Base-by-base conservation (phyloP, 2,329 filamentous ascomycete species). In the Akanthomyces lecanii region DNA sequence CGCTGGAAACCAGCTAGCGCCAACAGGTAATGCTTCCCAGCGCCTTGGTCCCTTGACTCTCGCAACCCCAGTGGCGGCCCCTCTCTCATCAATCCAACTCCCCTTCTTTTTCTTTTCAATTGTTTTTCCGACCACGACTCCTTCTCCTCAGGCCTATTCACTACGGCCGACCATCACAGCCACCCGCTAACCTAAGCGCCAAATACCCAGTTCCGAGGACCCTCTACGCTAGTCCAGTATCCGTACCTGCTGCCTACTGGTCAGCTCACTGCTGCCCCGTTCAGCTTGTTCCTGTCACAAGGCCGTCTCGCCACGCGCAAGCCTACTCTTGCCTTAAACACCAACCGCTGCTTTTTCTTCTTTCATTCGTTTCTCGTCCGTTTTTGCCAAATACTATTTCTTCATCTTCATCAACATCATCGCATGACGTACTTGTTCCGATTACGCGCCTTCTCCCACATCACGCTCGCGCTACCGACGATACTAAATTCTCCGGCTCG, bases 281-380 rank as follows among this genome's bases (percentile, higher is more conserved):
- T 38, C 11, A 40, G 40, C 58, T 47, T 38, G 58, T 61, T 61
- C 58, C 58, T 61, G 58, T 62, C 60, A 62, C 60, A 62, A 62
- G 59, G 60, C 44, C 60, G 50, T n/a, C 60, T 50, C 60, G 58
- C 58, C 58, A 61, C 60, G 42, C 60, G 51, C 60, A 62, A 56
- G 60, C 52, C 52, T 62, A 44, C 52, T 62, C 60, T 62, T 62
- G 60, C 60, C 60, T 62, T 44, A 11, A 44, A 40, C 60, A 59
- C 44, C 5, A 44, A 56, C 52, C 52, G 33, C 55, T 62, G 44
- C 51, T 45, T 62, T 55, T 62, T 38, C 18, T 44, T 53, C 36
- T 38, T 33, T 61, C 38, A 33, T 51, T 58, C 47, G 25, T 53
- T 61, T 25, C 23, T 54, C 40, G 28, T 44, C 52, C 52, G n/a